Conservation (phyloP, 768 basidiomycete genomes). For the Boletus subparvulus region DNA sequence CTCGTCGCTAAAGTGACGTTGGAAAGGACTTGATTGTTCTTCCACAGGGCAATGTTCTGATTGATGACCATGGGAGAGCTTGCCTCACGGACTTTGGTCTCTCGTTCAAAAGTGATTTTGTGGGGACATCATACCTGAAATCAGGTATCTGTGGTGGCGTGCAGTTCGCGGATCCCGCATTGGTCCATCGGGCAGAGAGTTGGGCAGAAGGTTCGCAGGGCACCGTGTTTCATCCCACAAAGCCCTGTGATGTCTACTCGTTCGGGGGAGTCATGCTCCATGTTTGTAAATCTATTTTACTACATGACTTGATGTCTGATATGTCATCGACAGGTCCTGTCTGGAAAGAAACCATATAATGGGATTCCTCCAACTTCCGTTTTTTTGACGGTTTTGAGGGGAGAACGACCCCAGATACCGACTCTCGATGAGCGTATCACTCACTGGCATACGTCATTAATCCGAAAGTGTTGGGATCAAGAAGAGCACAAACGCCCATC, state of each 20-base stretch:
- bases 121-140: slow-evolving; percentile 30
- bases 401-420: slow-evolving; percentile 15
- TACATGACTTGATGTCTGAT: slow-evolving; percentile 6
- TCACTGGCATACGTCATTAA: slow-evolving; percentile 2
- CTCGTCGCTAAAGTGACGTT: not conserved
- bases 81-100: slow-evolving; percentile 52
- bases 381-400: not conserved
- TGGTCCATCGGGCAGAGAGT: slow-evolving; percentile 2
- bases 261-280: slow-evolving; percentile 38
- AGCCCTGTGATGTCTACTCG: slow-evolving; percentile 29
- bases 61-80: slow-evolving; percentile 39
- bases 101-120: slow-evolving; percentile 25
- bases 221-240: slow-evolving; percentile 11
- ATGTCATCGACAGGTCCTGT: slow-evolving; percentile 15
- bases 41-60: slow-evolving; percentile 41
- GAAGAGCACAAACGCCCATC: slow-evolving; percentile 19
- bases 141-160: slow-evolving; percentile 39
- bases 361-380: not conserved
- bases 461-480: slow-evolving; percentile 18
- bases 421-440: not conserved
- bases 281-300: slow-evolving; percentile 12
- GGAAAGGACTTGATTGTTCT: not conserved
- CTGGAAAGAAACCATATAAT: slow-evolving; percentile 20
- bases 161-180: slow-evolving; percentile 47
- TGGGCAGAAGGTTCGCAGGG: not conserved